Conservation (phyloP, 192 early-diverging fungal species). For the Dispira parvispora region DNA sequence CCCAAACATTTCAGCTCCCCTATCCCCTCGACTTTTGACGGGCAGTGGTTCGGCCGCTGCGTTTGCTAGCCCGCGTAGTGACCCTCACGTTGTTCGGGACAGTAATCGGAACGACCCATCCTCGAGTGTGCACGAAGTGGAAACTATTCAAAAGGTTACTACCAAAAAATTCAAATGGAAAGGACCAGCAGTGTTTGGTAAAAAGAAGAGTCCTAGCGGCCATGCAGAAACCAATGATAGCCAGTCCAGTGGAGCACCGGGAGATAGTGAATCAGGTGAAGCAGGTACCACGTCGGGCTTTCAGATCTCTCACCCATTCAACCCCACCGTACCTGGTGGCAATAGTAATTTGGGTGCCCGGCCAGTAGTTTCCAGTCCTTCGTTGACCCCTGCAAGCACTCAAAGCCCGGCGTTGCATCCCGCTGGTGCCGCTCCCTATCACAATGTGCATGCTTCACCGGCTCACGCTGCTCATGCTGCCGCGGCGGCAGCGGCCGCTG, state of each 20-base stretch:
- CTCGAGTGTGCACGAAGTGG: neutral
- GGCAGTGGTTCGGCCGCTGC: too few relatives aligned
- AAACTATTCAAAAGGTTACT: constrained; percentile 8
- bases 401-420: too few relatives aligned
- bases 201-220: neutral
- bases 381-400: too few relatives aligned
- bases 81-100: too few relatives aligned
- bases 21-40: too few relatives aligned
- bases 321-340: neutral
- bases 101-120: too few relatives aligned
- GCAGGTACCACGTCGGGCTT: neutral
- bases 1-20: too few relatives aligned
- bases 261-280: neutral
- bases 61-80: too few relatives aligned
- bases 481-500: constrained; percentile 8
- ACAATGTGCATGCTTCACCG: neutral
- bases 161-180: constrained; percentile 12
- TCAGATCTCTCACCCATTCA: neutral
- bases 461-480: constrained; percentile 7
- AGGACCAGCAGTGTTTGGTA: constrained; percentile 10
- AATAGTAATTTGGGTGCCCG: neutral
- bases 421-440: too few relatives aligned
- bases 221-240: neutral
- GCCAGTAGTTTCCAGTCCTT: too few relatives aligned
- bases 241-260: neutral